Evolutionary conservation across 768 basidiomycete species (phyloP).

Genomic region (Heimioporus sp.): DNA sequence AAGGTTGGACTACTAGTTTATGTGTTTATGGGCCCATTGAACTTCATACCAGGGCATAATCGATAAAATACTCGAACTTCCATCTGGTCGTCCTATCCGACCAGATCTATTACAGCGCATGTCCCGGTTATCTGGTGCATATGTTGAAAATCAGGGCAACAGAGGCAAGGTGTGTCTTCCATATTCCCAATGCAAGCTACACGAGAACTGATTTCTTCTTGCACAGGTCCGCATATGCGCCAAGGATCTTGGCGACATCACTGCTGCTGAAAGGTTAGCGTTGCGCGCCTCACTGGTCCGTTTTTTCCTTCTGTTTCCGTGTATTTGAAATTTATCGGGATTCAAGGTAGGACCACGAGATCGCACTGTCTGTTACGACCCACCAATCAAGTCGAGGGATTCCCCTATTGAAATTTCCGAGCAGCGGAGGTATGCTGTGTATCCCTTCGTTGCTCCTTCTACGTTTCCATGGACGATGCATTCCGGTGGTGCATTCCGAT

Average conservation of each 20-base stretch:
- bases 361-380: slow-evolving; percentile 29
- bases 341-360: slow-evolving; percentile 14
- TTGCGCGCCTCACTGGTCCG: slow-evolving; percentile 51
- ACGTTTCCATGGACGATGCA: slow-evolving; percentile 48
- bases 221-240: slow-evolving; percentile 57
- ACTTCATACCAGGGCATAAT: slow-evolving; percentile 18
- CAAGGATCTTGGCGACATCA: slow-evolving; percentile 37
- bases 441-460: slow-evolving; percentile 58
- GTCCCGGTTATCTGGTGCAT: slow-evolving; percentile 67
- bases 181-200: background rate
- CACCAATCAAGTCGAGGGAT: slow-evolving; percentile 24
- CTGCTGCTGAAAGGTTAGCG: slow-evolving; percentile 50
- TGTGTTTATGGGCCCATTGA: background rate
- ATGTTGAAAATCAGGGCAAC: slow-evolving; percentile 49
- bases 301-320: slow-evolving; percentile 3
- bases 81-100: slow-evolving; percentile 41
- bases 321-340: slow-evolving; percentile 3
- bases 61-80: slow-evolving; percentile 41
- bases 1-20: slow-evolving; percentile 34
- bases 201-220: background rate
- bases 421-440: slow-evolving; percentile 54
- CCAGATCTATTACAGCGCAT: slow-evolving; percentile 55
- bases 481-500: slow-evolving; percentile 48
- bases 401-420: slow-evolving; percentile 30
- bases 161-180: slow-evolving; percentile 39